Base-by-base conservation (phyloP, 1,284 basidiomycete species). In the Athelia sp. region DNA sequence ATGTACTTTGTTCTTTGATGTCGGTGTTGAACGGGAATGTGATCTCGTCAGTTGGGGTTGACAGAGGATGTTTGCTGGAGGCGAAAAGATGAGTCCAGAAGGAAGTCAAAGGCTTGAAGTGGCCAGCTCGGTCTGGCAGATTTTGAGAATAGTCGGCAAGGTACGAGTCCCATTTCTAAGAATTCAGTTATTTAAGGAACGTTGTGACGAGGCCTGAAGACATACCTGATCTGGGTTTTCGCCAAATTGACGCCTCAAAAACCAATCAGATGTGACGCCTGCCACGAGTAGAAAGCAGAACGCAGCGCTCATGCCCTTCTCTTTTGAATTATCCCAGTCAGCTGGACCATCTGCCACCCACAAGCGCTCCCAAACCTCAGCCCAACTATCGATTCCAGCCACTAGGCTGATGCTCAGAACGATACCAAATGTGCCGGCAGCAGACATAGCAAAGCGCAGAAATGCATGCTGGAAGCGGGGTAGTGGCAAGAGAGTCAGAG, bases 141-240 rank as follows among this genome's bases (percentile, higher is more conserved):
- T 67, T 71, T 14, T 43, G 15, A 8, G 77, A 67, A 53, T 84
- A 86, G 26, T 77, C 72, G 2, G 81, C 74, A 15, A 87, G 75
- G 54, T 82, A 85, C 15, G 65, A 68, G 56, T 87, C 82, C 84
- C 84, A 87, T 70, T 82, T 81, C 82, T 84, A 54, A 17, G 29
- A 32, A 17, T 18, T 45, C 36, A 47, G 47, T 42, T 13, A 43
- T 14, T 14, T 23, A 35, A 34, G 19, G 6, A n/a, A 23, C 46
- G 26, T 29, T 29, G 26, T 23, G 18, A 17, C 36, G 50, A 24
- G n/a, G n/a, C n/a, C n/a, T n/a, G n/a, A n/a, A n/a, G 11, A 63
- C 68, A 17, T 54, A 81, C 82, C 75, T 86, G 74, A 55, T 86
- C 84, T 23, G 83, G 84, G 62, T 80, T 79, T 57, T 83, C 81